Evolutionary conservation across 2,329 filamentous ascomycete species (phyloP).

Genomic region (Dothiorella sarmentorum): DNA sequence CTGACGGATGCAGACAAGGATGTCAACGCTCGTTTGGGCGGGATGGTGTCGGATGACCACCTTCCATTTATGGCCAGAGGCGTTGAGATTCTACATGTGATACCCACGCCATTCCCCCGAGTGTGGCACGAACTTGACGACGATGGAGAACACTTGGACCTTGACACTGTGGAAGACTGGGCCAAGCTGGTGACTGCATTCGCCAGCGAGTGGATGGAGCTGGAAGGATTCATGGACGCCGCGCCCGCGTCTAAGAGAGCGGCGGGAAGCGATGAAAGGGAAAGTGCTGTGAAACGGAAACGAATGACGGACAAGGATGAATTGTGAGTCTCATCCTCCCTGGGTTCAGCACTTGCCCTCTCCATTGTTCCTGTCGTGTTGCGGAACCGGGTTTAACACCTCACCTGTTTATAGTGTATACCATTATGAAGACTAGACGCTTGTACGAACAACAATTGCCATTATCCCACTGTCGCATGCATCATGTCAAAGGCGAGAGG

Average conservation of each 20-base stretch:
- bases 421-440: constrained; percentile 11
- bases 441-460: background rate
- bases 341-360: background rate
- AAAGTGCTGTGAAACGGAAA: background rate
- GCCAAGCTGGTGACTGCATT: constrained; percentile 79
- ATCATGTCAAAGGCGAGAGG: too few species aligned
- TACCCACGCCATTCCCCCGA: constrained; percentile 74
- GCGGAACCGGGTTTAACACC: constrained; percentile 3
- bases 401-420: background rate
- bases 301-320: constrained; percentile 26
- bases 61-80: constrained; percentile 84
- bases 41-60: constrained; percentile 78
- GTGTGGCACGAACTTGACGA: constrained; percentile 88
- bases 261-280: constrained; percentile 9
- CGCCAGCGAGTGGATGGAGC: constrained; percentile 85
- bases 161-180: constrained; percentile 82
- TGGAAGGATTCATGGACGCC: constrained; percentile 56
- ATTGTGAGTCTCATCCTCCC: constrained; percentile 23
- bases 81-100: constrained; percentile 85
- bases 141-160: constrained; percentile 78
- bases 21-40: constrained; percentile 45
- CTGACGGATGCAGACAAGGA: constrained; percentile 61
- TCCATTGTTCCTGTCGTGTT: background rate
- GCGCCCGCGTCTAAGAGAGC: background rate
- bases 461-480: background rate